phyloP scores from a whole-genome alignment of 2,329 filamentous ascomycete species.

The Colletotrichum graminicola region DNA sequence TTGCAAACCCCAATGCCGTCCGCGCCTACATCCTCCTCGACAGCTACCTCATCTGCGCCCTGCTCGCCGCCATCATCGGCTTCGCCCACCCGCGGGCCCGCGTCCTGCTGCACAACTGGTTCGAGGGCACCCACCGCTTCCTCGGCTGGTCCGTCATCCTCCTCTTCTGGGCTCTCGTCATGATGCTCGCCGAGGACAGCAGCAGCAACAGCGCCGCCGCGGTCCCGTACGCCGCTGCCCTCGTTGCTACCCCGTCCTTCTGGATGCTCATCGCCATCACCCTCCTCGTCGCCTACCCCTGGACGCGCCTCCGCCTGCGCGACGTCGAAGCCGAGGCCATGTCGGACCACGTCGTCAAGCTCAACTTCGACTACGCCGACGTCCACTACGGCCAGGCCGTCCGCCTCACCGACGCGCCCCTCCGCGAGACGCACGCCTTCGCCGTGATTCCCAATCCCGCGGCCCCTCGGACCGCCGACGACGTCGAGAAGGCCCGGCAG shows the following conservation, averaged over 20 bases:
- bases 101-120: constrained; percentile 73
- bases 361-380: constrained; percentile 75
- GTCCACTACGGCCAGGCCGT: constrained; percentile 68
- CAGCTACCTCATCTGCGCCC: constrained; percentile 67
- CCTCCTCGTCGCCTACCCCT: constrained; percentile 76
- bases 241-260: constrained; percentile 61
- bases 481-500: constrained; percentile 30
- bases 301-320: constrained; percentile 78
- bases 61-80: constrained; percentile 70
- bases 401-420: constrained; percentile 71
- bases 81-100: constrained; percentile 75
- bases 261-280: constrained; percentile 78
- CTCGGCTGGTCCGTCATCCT: constrained; percentile 76
- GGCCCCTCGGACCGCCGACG: constrained; percentile 18
- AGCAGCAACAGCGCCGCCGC: constrained; percentile 51
- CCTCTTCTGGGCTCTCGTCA: constrained; percentile 72
- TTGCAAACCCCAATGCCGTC: constrained; percentile 53
- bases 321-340: constrained; percentile 74
- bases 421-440: constrained; percentile 82
- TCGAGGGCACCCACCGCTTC: constrained; percentile 79
- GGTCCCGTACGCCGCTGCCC: constrained; percentile 51
- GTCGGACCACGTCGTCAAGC: constrained; percentile 77
- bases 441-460: constrained; percentile 75
- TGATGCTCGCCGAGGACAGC: constrained; percentile 62
- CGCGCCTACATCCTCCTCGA: constrained; percentile 54